Evolutionary conservation across 768 basidiomycete species (phyloP).

Genomic region (Lyophyllum decastes): DNA sequence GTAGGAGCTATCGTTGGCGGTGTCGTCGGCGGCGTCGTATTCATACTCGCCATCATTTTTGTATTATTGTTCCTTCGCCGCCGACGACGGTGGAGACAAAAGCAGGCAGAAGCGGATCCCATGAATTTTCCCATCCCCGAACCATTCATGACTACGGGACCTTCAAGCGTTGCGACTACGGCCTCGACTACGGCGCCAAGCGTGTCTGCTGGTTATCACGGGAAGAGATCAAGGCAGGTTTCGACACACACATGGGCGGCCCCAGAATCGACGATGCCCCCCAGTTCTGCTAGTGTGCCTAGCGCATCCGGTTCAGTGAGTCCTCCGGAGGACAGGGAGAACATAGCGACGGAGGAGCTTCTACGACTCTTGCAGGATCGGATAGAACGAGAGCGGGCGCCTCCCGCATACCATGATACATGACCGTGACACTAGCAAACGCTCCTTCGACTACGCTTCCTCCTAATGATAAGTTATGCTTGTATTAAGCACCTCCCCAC

Average conservation of each 20-base stretch:
- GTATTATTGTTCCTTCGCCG: neutral
- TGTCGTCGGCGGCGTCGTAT: neutral
- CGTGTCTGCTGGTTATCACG: neutral
- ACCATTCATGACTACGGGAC: neutral
- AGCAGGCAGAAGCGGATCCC: neutral
- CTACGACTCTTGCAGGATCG: neutral
- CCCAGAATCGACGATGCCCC: neutral
- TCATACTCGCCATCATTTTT: neutral
- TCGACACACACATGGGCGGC: neutral
- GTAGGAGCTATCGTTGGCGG: neutral
- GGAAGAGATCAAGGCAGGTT: neutral
- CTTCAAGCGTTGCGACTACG: no score
- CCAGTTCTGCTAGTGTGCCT: neutral
- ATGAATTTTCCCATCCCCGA: neutral
- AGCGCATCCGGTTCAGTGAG: neutral
- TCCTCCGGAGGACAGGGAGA: neutral
- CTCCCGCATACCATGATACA: no score
- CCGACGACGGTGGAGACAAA: neutral
- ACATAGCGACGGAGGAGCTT: neutral
- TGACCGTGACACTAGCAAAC: no score
- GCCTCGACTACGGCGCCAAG: neutral
- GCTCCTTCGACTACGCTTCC: no score
- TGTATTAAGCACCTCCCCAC: no score
- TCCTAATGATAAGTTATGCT: no score
- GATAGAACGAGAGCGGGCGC: no score